Evolutionary conservation across 2,329 filamentous ascomycete species (phyloP).

Genomic region (Beauveria sp.): DNA sequence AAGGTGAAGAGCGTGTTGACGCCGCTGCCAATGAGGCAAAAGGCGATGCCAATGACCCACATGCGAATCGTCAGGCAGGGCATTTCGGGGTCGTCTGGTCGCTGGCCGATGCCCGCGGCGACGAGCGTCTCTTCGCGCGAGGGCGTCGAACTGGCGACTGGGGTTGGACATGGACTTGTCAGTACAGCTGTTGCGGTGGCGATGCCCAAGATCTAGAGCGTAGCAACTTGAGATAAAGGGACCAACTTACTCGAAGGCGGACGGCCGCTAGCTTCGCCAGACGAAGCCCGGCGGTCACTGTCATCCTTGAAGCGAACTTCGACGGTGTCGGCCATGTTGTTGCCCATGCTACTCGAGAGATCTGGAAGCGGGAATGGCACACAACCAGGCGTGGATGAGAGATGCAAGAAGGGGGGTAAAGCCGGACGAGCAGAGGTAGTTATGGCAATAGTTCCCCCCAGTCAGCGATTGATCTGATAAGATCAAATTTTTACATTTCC

Average conservation of each 20-base stretch:
- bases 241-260: neutral
- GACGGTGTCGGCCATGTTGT: constrained; percentile 2
- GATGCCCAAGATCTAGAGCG: no score
- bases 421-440: neutral
- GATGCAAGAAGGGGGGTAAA: neutral
- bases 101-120: constrained; percentile 24
- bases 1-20: constrained; percentile 36
- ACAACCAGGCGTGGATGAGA: neutral
- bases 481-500: neutral
- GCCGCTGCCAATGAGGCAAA: constrained; percentile 28
- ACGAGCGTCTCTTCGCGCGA: constrained; percentile 19
- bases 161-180: no score
- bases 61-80: constrained; percentile 31
- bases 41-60: constrained; percentile 31
- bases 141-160: constrained; percentile 5
- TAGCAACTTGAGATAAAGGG: no score
- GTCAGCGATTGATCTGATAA: constrained; percentile 11
- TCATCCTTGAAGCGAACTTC: constrained; percentile 6
- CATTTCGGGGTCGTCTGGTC: constrained; percentile 20
- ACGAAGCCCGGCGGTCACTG: neutral
- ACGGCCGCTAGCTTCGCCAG: neutral
- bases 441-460: neutral
- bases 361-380: neutral
- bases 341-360: neutral
- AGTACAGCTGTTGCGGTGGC: no score